Evolutionary conservation across 2,329 filamentous ascomycete species (phyloP), one percentile per base, ranked within the genome.

Genomic region (Penicillium sp.): DNA sequence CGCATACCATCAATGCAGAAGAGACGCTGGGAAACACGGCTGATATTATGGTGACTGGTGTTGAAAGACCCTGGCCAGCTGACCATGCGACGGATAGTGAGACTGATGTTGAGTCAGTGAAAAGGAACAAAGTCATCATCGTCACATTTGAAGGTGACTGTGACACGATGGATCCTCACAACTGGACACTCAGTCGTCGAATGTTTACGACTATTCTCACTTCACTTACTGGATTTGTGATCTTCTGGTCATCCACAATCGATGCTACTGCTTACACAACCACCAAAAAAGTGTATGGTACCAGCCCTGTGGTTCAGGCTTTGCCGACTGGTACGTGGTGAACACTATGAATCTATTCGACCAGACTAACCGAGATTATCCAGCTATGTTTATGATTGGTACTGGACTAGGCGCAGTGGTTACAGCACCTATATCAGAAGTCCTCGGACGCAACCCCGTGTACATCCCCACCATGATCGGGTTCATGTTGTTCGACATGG

Each of bases 401-500:
- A 77, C 82, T 52, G 81, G 80, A 0, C 67, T 68, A 5, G 79
- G 81, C 10, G 74, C 79, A 2, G 68, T 82, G 4, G 71, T 82
- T 53, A 76, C 76, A 6, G 81, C 77, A 3, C 81, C 80, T 2
- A 67, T 80, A 35, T 81, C 77, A 1, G 80, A 81, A 63, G 78
- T 77, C 0, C 68, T 77, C 17, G 79, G 79, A 3, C 73, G 79
- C 23, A 83, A 80, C 59, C 75, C 76, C 0, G 76, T 80, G 0
- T 83, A 83, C 57, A 75, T 83, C 77, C 81, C 1, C 67, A 81
- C n/a, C 70, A 52, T 51, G 13, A 31, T 56, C 13, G 39, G 78
- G 17, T 82, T 78, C 54, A 78, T 82, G 68, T 69, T 81, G 45
- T 83, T 79, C 55, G 73, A 82, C 41, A 75, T 82, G 65, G 81